A percentile compares a stretch with the other conserved stretches of the same genome.
These are phyloP conservation scores for Ilex paraguariensis DNA, from an alignment of 305 asterid species.

Conservation along the genomic window DNA sequence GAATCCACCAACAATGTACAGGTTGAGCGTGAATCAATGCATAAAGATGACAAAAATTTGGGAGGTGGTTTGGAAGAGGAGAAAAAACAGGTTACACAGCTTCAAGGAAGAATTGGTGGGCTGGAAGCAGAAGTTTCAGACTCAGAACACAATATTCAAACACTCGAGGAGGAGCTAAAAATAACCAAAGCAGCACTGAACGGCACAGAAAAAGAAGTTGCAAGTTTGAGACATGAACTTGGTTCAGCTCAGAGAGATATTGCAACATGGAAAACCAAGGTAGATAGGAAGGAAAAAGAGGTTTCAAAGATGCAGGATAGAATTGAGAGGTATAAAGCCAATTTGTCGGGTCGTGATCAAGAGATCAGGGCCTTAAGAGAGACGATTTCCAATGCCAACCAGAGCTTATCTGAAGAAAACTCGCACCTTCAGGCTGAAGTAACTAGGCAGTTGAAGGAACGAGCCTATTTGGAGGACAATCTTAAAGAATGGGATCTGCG, in stretches of 20 bases:
- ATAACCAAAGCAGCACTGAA: constrained; percentile 40
- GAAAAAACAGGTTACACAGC: constrained; percentile 4
- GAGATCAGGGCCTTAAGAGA: constrained; percentile 76
- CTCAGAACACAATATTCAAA: constrained; percentile 25
- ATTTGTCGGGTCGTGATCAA: constrained; percentile 72
- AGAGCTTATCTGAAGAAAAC: constrained; percentile 73
- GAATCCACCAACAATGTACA: constrained; percentile 17
- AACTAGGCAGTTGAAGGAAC: constrained; percentile 44
- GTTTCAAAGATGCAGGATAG: constrained; percentile 66
- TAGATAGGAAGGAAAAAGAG: constrained; percentile 67
- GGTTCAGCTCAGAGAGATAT: constrained; percentile 51
- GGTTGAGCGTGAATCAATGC: constrained; percentile 12
- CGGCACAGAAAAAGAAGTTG: constrained; percentile 50
- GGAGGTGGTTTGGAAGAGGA: background rate
- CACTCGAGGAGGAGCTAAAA: constrained; percentile 48
- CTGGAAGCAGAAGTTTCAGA: constrained; percentile 27
- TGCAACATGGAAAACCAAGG: constrained; percentile 49
- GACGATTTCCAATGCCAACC: constrained; percentile 63
- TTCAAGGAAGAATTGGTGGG: constrained; percentile 19
- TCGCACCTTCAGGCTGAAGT: constrained; percentile 56
- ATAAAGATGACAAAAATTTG: constrained; percentile 16
- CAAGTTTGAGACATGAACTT: constrained; percentile 39
- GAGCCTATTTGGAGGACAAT: constrained; percentile 57
- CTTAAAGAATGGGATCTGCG: constrained; percentile 67
- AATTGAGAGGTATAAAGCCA: constrained; percentile 59